Conservation (phyloP, 2,329 filamentous ascomycete species). For the Knoxdaviesia capensis region DNA sequence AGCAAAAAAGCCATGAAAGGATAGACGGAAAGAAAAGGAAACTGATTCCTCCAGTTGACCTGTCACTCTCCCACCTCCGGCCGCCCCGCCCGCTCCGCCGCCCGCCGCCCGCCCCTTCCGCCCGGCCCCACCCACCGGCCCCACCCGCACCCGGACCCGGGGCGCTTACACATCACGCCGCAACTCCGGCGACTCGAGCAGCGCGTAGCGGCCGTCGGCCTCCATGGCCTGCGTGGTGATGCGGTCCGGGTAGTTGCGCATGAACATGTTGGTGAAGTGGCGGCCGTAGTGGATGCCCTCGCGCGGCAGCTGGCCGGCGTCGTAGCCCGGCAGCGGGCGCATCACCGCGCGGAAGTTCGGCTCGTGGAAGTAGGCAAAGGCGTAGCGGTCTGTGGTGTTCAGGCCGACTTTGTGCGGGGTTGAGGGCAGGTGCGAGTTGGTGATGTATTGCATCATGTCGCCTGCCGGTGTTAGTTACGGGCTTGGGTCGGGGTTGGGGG, state of each 20-base stretch:
- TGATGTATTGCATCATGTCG: slow-evolving; percentile 31
- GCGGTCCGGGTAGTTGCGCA: slow-evolving; percentile 26
- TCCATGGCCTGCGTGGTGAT: slow-evolving; percentile 19
- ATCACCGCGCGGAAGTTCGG: slow-evolving; percentile 24
- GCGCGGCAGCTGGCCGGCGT: slow-evolving; percentile 10
- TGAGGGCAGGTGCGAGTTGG: slow-evolving; percentile 21
- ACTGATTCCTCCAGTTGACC: too few relatives aligned
- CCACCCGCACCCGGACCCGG: neutral
- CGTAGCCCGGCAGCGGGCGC: slow-evolving; percentile 19
- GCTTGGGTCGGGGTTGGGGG: neutral
- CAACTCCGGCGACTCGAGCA: slow-evolving; percentile 9
- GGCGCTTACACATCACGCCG: slow-evolving; percentile 5
- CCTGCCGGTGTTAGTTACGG: slow-evolving; percentile 10
- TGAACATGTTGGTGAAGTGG: slow-evolving; percentile 29
- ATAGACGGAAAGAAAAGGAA: neutral
- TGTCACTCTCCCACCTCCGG: too few relatives aligned
- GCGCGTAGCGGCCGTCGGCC: slow-evolving; percentile 12
- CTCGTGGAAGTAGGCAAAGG: slow-evolving; percentile 31
- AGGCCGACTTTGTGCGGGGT: slow-evolving; percentile 30
- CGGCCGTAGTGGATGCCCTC: slow-evolving; percentile 29
- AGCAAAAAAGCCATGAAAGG: neutral
- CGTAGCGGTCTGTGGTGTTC: slow-evolving; percentile 24
- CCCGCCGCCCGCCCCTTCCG: neutral
- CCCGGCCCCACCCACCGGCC: neutral
- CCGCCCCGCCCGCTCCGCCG: too few relatives aligned